Base-by-base conservation (phyloP, 768 basidiomycete genomes). In the Cystofilobasidium macerans region DNA sequence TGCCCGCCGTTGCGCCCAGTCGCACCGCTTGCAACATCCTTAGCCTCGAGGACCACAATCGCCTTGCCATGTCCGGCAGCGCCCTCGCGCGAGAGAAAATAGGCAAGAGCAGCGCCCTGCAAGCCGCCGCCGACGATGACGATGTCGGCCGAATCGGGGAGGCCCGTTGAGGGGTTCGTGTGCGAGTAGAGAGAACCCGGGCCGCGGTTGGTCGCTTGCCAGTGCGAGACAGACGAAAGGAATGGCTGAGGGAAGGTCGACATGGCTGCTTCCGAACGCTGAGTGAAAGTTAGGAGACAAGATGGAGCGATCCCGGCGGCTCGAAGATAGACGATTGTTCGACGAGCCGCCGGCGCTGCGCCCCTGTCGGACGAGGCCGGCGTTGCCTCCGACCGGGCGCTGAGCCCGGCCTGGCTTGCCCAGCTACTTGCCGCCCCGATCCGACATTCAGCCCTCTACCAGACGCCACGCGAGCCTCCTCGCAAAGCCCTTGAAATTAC, bases 11-110 rank as follows among this genome's bases (percentile, higher is more conserved):
- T 58, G 24, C 57, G 33, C 3, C 57, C 57, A 5, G 47, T 63
- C 35, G 62, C 62, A 2, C 62, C 62, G 0, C 3, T 4, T 14
- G 48, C 62, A 18, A 63, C 47, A 20, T 63, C 62, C 51, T 63
- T 63, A 16, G 62, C 62, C 62, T 63, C 62, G n/a, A 63, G 36
- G 28, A 63, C 11, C 1, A 63, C 62, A 30, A 63, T n/a, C 51
- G n/a, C 38, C 62, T 63, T 63, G 26, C 62, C 62, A 20, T 54
- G 35, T 6, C 28, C 62, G 14, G 28, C 62, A 7, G n/a, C 62
- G 3, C 62, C 62, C 3, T 18, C 22, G 13, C 62, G 18, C 20
- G 62, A 47, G 18, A 63, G 35, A n/a, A 38, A 38, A 51, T 63
- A 63, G 35, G 62, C 62, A 6, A 63, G 48, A 6, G 62, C 62